Conservation (phyloP, 495 filamentous ascomycete genomes). For the Thermothielavioides terrestris region DNA sequence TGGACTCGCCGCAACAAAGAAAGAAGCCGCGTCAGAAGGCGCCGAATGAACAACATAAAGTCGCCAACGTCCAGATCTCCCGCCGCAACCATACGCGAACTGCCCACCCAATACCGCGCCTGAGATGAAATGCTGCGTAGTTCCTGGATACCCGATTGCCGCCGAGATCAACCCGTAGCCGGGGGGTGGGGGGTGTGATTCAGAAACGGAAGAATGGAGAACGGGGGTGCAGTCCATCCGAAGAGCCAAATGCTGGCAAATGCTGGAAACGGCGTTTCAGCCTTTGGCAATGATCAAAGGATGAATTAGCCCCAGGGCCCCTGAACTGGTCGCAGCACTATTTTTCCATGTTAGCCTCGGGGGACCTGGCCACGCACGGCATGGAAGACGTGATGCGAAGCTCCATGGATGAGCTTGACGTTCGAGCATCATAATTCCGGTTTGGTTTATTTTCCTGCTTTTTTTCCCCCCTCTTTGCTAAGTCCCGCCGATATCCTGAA, state of each 20-base stretch:
- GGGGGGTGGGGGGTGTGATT: neutral
- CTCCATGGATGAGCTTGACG: neutral
- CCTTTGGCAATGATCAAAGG: slow-evolving; percentile 32
- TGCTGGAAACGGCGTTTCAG: slow-evolving; percentile 32
- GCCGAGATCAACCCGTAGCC: slow-evolving; percentile 5
- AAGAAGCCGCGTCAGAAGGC: slow-evolving; percentile 9
- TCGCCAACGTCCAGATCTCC: neutral
- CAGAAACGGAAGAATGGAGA: neutral
- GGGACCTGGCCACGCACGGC: slow-evolving; percentile 10
- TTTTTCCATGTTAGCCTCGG: slow-evolving; percentile 30
- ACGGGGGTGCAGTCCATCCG: slow-evolving; percentile 12
- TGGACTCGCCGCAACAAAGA: slow-evolving; percentile 7
- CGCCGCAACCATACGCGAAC: neutral
- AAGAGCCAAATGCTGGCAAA: slow-evolving; percentile 23
- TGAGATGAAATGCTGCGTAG: neutral
- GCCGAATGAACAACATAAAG: no score
- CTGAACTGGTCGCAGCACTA: slow-evolving; percentile 20
- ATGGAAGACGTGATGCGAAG: slow-evolving; percentile 7
- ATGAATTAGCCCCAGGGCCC: slow-evolving; percentile 29
- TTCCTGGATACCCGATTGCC: neutral
- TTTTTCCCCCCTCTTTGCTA: no score
- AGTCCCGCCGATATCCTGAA: neutral
- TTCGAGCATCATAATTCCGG: neutral
- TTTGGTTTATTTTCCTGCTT: slow-evolving; percentile 4
- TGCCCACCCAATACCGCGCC: neutral